Percentiles rank a stretch among this genome's conserved stretches.
Evolutionary conservation across 495 filamentous ascomycete species (phyloP).

Genomic region (Aspergillus leporis): DNA sequence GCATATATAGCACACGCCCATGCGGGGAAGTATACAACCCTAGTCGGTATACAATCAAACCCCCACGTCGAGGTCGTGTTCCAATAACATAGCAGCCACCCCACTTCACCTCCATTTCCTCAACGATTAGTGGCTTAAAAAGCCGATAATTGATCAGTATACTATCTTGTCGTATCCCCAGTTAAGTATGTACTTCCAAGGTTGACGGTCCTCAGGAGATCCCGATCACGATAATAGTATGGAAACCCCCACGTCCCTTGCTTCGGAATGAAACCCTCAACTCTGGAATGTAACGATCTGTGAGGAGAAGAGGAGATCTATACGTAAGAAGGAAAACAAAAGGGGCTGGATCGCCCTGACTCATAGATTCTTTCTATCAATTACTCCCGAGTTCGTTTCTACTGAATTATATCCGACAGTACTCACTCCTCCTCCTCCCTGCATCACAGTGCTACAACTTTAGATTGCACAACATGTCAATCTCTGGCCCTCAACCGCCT

Average conservation of each 20-base stretch:
- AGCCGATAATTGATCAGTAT: neutral
- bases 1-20: neutral
- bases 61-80: neutral
- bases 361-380: neutral
- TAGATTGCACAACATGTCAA: slow-evolving; percentile 27
- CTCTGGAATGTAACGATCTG: slow-evolving; percentile 5
- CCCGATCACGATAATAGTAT: neutral
- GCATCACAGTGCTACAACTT: neutral
- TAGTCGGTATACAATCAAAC: neutral
- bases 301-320: neutral
- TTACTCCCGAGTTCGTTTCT: neutral
- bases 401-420: neutral
- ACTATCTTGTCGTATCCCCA: neutral
- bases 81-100: slow-evolving; percentile 4
- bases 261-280: slow-evolving; percentile 6
- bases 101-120: neutral
- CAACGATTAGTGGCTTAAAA: neutral
- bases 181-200: neutral
- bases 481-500: slow-evolving; percentile 42
- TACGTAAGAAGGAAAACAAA: neutral
- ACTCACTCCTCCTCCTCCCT: neutral
- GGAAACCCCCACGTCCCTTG: slow-evolving; percentile 9
- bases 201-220: neutral
- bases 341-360: neutral
- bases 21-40: neutral